Base-by-base conservation (phyloP, 2,329 filamentous ascomycete species). In the Aspergillus amoenus region DNA sequence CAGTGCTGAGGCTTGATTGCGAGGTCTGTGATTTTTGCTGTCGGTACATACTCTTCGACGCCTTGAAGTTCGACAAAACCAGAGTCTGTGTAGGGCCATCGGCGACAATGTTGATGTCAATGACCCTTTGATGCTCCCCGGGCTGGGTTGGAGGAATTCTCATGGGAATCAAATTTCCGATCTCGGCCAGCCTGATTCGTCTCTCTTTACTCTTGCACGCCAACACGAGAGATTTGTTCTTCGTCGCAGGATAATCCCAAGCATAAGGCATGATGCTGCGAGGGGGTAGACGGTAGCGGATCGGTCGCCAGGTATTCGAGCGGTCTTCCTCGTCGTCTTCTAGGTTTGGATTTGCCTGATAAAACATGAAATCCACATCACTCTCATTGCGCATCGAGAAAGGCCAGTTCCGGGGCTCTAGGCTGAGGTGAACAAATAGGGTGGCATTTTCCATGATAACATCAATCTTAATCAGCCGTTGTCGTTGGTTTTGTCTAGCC, bases 311-410 rank as follows among this genome's bases (percentile, higher is more conserved):
- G 4, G 91, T 91, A 52, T 90, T 93, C 56, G 87, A 79, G 53
- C 76, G 81, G 68, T 97, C 90, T 5, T 83, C 82, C 55, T 93
- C 93, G 59, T 97, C 93, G 61, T 97, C 93, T 59, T 96, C 93
- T 9, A 96, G 79, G 66, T 93, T 96, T 4, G 94, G 94, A 67
- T 97, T 88, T 17, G 91, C 90, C 73, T 99, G 94, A 79, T 89
- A 96, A 78, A 99, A 99, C 48, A 93, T 88, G 74, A 97, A 97
- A 70, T 97, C 94, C 22, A 89, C 89, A 68, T 97, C 93, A 68
- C 93, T 97, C 77, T 97, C 94, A 70, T 99, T 99, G 63, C 94
- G 89, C 88, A 99, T 97, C 0, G 93, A 97, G 77, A 94, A 99
- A 0, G 94, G 94, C 94, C 94, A 99, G 70, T 96, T 91, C 73